phyloP scores from a whole-genome alignment of 495 filamentous ascomycete species.

The Articulospora tetracladia region DNA sequence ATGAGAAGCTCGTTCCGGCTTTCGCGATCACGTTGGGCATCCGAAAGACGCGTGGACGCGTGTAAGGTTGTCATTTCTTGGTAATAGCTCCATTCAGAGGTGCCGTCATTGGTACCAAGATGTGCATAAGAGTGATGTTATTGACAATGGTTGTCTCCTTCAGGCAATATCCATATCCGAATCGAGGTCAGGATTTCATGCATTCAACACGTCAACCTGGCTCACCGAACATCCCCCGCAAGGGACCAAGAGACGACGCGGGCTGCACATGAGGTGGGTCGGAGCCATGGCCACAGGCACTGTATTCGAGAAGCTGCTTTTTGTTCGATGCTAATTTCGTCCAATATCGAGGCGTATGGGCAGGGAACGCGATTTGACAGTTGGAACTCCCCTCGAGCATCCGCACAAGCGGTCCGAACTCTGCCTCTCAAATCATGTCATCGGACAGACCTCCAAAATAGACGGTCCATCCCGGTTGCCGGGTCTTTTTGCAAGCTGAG shows the following conservation, averaged over 20 bases:
- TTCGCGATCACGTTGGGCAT: slow-evolving; percentile 4
- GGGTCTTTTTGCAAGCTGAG: not conserved
- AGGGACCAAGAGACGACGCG: slow-evolving; percentile 1
- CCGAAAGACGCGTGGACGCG: slow-evolving; percentile 16
- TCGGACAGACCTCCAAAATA: not conserved
- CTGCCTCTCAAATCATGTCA: slow-evolving; percentile 1
- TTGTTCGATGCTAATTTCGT: slow-evolving; percentile 24
- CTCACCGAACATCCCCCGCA: slow-evolving; percentile 3
- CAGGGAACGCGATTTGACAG: not conserved
- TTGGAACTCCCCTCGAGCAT: slow-evolving; percentile 3
- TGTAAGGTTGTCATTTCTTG: not conserved
- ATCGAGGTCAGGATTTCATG: slow-evolving; percentile 18
- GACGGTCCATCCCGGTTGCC: not conserved
- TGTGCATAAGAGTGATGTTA: slow-evolving; percentile 20
- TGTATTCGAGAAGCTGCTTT: slow-evolving; percentile 1
- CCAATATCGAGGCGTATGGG: slow-evolving; percentile 23
- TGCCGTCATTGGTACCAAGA: slow-evolving; percentile 18
- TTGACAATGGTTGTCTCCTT: slow-evolving; percentile 15
- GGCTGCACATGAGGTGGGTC: not conserved
- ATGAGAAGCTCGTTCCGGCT: not conserved
- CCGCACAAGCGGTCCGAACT: slow-evolving; percentile 9
- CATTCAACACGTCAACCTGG: not conserved
- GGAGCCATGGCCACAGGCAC: not conserved
- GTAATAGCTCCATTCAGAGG: slow-evolving; percentile 6
- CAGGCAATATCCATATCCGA: slow-evolving; percentile 12